phyloP scores from a whole-genome alignment of 169 alveolate genomes.

The Theileria sp. region DNA sequence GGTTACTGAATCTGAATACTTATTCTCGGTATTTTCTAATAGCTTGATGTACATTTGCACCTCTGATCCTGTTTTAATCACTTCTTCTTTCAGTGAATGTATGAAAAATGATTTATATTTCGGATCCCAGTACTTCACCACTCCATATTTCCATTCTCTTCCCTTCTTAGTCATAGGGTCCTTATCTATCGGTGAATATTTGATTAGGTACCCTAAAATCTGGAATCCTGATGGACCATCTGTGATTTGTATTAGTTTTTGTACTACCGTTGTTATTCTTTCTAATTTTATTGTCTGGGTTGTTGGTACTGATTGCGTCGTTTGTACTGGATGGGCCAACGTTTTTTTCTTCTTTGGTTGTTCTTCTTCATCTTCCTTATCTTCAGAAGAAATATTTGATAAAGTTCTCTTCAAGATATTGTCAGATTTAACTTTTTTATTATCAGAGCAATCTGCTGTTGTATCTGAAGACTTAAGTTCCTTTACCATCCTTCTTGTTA shows the following conservation, averaged over 20 bases:
- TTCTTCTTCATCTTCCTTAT: neutral
- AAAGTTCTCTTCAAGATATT: neutral
- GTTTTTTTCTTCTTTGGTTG: neutral
- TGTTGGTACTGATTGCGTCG: neutral
- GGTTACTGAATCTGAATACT: neutral
- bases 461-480: conserved; percentile 22
- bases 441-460: neutral
- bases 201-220: conserved; percentile 25
- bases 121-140: conserved; percentile 54
- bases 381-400: neutral
- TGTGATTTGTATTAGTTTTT: neutral
- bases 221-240: conserved; percentile 23
- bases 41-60: neutral
- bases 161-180: neutral
- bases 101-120: conserved; percentile 38
- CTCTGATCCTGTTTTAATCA: neutral
- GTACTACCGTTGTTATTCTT: conserved; percentile 3
- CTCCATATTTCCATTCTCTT: conserved; percentile 25
- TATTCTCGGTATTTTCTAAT: neutral
- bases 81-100: conserved; percentile 25
- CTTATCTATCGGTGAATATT: conserved; percentile 4
- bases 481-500: conserved; percentile 28
- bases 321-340: neutral
- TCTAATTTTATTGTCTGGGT: conserved; percentile 2
- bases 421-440: neutral